phyloP scores from a whole-genome alignment of 805 yeast species.

The Sugiyamaella mastotermitis region DNA sequence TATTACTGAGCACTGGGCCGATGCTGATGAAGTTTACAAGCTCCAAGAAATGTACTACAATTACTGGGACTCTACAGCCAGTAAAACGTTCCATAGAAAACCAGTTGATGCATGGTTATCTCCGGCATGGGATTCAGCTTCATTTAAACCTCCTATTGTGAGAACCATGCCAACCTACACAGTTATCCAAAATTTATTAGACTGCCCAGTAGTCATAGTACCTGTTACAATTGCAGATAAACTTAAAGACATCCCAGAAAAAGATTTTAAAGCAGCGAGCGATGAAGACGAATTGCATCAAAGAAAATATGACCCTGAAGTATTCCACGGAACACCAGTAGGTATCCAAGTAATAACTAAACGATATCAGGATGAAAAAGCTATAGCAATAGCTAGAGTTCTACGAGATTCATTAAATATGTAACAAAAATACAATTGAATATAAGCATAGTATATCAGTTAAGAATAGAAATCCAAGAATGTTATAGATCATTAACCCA shows the following conservation, averaged over 20 bases:
- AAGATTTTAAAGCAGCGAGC: constrained; percentile 4
- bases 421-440: too few relatives aligned
- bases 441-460: too few relatives aligned
- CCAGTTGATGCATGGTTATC: constrained; percentile 13
- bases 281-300: constrained; percentile 2
- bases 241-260: constrained; percentile 33
- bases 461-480: too few relatives aligned
- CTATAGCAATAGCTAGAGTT: constrained; percentile 30
- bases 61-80: constrained; percentile 33
- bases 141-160: constrained; percentile 6
- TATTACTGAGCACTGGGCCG: constrained; percentile 10
- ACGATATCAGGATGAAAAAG: constrained; percentile 55
- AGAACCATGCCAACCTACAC: constrained; percentile 45
- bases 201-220: constrained; percentile 15
- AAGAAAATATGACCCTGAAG: constrained; percentile 41
- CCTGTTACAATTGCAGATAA: constrained; percentile 30
- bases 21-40: constrained; percentile 11
- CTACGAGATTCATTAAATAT: constrained; percentile 10
- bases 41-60: constrained; percentile 34
- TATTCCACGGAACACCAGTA: constrained; percentile 48
- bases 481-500: too few relatives aligned
- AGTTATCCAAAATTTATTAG: constrained; percentile 16
- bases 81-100: constrained; percentile 3
- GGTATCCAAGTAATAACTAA: constrained; percentile 49
- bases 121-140: constrained; percentile 15